Evolutionary conservation across 1,284 basidiomycete genomes (phyloP).

Genomic region (Papiliotrema flavescens): DNA sequence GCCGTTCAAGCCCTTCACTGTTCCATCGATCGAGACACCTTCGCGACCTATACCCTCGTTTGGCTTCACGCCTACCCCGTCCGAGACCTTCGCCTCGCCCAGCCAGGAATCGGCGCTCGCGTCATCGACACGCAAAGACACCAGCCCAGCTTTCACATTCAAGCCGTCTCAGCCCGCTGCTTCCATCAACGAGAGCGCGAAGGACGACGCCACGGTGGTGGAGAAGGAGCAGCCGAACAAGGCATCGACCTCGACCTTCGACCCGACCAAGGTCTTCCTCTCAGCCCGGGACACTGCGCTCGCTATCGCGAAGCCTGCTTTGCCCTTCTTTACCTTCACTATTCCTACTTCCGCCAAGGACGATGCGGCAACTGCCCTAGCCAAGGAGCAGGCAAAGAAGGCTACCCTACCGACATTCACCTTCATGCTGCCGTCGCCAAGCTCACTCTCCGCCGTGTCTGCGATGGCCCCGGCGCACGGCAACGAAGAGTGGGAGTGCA

Average conservation of each 20-base stretch:
- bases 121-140: neutral
- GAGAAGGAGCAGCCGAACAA: neutral
- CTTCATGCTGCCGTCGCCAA: constrained; percentile 11
- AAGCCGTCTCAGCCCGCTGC: neutral
- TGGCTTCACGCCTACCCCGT: neutral
- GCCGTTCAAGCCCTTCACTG: constrained; percentile 21
- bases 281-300: constrained; percentile 39
- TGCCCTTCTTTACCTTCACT: constrained; percentile 35
- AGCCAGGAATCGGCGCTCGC: neutral
- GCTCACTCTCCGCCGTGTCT: neutral
- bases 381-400: neutral
- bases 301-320: constrained; percentile 27
- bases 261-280: constrained; percentile 22
- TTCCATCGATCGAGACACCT: constrained; percentile 4
- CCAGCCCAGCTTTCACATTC: constrained; percentile 1
- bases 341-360: neutral
- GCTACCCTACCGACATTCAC: constrained; percentile 5
- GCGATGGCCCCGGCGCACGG: constrained; percentile 1
- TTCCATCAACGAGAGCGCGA: neutral
- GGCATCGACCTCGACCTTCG: neutral
- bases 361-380: neutral
- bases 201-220: neutral
- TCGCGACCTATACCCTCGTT: neutral
- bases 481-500: constrained; percentile 46
- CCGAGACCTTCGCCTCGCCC: constrained; percentile 11